These are phyloP conservation scores for Candida odintsovae DNA, from an alignment of 805 yeast genomes.

Conservation along the genomic window DNA sequence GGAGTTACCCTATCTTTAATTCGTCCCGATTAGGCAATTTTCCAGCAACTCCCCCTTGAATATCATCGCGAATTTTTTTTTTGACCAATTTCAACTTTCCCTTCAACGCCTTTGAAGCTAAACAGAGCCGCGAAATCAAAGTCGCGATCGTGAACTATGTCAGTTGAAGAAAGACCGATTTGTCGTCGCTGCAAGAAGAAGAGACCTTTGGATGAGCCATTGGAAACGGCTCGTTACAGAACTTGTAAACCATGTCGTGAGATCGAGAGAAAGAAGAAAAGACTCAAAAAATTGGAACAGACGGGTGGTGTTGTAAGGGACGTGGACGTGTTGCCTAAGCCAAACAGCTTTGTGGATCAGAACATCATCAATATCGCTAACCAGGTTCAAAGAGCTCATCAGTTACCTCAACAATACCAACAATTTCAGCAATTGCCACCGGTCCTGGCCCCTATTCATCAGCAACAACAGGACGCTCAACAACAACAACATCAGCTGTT, in stretches of 20 bases:
- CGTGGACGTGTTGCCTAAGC: slow-evolving; percentile 6
- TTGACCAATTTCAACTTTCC: background rate
- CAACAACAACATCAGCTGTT: slow-evolving; percentile 6
- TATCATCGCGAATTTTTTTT: background rate
- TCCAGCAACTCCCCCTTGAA: background rate
- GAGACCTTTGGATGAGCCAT: slow-evolving; percentile 24
- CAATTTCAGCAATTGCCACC: slow-evolving; percentile 4
- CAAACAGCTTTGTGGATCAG: slow-evolving; percentile 6
- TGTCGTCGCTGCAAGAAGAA: slow-evolving; percentile 28
- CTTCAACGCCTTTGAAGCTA: background rate
- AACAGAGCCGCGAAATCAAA: background rate
- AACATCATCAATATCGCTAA: slow-evolving; percentile 9
- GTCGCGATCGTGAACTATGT: background rate
- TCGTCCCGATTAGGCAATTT: background rate
- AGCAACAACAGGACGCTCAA: slow-evolving; percentile 3
- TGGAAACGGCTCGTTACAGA: slow-evolving; percentile 26
- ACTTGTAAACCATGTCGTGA: slow-evolving; percentile 26
- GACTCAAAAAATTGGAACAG: slow-evolving; percentile 6
- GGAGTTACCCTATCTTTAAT: background rate
- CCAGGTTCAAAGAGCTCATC: slow-evolving; percentile 6
- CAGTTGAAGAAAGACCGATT: slow-evolving; percentile 7
- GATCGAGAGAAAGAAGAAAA: slow-evolving; percentile 9
- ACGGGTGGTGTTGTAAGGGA: slow-evolving; percentile 7
- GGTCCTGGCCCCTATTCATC: slow-evolving; percentile 1
- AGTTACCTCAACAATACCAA: slow-evolving; percentile 2